These are phyloP conservation scores for Penicillium daleae DNA, from an alignment of 495 filamentous ascomycete genomes.

Conservation along the genomic window DNA sequence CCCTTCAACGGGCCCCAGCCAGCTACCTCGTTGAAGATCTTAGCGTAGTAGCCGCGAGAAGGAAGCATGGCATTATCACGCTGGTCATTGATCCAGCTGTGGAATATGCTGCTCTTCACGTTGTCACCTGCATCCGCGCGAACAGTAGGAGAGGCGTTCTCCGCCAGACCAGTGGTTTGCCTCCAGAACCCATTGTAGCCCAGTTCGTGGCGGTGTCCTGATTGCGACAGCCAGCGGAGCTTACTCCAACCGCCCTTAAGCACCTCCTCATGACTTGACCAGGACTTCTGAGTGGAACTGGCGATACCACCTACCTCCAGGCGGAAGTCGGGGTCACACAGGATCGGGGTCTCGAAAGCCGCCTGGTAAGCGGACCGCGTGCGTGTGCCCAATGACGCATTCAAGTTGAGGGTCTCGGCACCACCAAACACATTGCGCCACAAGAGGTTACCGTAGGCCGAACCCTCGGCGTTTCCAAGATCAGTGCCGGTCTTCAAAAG, in stretches of 20 bases:
- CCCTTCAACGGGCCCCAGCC: conserved; percentile 83
- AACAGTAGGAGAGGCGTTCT: conserved; percentile 76
- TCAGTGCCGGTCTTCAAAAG: conserved; percentile 91
- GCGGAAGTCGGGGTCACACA: conserved; percentile 78
- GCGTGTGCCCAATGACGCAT: conserved; percentile 84
- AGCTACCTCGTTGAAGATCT: conserved; percentile 77
- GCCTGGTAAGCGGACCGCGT: conserved; percentile 88
- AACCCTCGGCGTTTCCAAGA: conserved; percentile 87
- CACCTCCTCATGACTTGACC: conserved; percentile 91
- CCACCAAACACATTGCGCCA: conserved; percentile 94
- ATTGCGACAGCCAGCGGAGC: conserved; percentile 67
- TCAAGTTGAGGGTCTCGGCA: conserved; percentile 83
- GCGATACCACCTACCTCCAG: conserved; percentile 75
- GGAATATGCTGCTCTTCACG: conserved; percentile 81
- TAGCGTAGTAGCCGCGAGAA: conserved; percentile 74
- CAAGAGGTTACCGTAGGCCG: conserved; percentile 80
- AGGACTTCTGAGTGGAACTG: conserved; percentile 81
- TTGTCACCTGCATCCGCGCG: conserved; percentile 87
- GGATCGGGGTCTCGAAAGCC: conserved; percentile 76
- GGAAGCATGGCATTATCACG: conserved; percentile 85
- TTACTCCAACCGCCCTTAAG: conserved; percentile 79
- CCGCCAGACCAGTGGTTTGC: conserved; percentile 76
- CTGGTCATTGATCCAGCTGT: conserved; percentile 78
- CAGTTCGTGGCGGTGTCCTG: conserved; percentile 70
- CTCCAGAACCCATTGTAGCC: conserved; percentile 83